Conservation (phyloP, 225 moss, liverwort and hornwort species). For the Pseudisothecium myosuroides region DNA sequence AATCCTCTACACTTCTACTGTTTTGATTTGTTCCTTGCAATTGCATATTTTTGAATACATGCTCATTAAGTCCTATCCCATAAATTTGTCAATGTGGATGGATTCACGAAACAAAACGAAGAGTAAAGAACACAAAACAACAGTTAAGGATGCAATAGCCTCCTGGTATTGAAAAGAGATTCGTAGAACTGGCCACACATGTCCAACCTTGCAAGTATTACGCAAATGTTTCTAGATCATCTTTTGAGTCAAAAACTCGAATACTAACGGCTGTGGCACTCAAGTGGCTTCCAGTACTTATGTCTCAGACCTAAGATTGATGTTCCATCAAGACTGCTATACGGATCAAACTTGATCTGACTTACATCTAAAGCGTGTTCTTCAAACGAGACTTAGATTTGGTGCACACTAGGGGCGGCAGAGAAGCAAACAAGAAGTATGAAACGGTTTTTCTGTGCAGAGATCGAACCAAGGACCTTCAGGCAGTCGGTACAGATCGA, state of each 20-base stretch:
- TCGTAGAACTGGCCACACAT: not conserved
- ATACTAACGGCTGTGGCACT: not conserved
- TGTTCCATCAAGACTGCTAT: not conserved
- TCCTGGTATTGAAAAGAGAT: not conserved
- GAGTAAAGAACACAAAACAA: not conserved
- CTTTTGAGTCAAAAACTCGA: not conserved
- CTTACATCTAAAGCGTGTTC: not conserved
- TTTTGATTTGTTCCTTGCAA: too few relatives aligned
- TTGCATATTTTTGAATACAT: too few relatives aligned
- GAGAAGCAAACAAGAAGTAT: too few relatives aligned
- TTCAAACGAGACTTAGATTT: not conserved
- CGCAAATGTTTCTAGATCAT: not conserved
- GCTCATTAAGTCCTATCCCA: too few relatives aligned
- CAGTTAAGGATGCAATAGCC: not conserved
- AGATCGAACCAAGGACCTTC: too few relatives aligned
- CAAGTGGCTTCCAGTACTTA: not conserved
- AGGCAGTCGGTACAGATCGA: too few relatives aligned
- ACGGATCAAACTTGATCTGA: not conserved
- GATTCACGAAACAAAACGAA: not conserved
- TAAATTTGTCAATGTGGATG: not conserved
- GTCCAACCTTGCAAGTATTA: not conserved
- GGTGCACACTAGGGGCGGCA: not conserved
- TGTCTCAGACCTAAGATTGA: not conserved
- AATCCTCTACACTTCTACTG: too few relatives aligned
- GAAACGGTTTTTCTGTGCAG: too few relatives aligned